Base-by-base conservation (phyloP, 2,329 filamentous ascomycete genomes). In the Paracorniculantispora psalliotae region DNA sequence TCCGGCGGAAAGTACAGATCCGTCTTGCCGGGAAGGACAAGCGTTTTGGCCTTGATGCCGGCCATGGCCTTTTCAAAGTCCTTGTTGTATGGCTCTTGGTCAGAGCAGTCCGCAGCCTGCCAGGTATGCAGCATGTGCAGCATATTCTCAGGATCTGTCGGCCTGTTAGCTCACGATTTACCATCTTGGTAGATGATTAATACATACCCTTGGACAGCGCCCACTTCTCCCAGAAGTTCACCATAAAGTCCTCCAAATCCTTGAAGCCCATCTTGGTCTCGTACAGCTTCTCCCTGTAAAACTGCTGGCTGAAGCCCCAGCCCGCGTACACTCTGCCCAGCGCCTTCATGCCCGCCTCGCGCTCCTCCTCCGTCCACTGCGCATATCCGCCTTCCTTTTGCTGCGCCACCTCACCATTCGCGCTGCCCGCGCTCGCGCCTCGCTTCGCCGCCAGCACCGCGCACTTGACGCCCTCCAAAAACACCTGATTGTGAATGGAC, bases 1-100 rank as follows among this genome's bases (percentile, higher is more conserved):
- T 92, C 89, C 0, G 89, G 88, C 15, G 90, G 88, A 64, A 94
- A 93, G 68, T 93, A 93, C 4, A 93, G 77, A 68, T 93, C 90
- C 0, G 88, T 92, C 68, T 89, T 84, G 23, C 78, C 74, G 0
- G 90, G 90, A 15, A 92, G 71, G 3, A 93, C 86, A 44, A 93
- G 72, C 0, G 83, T 85, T 65, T 85, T 90, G 1, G 89, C 86
- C 68, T 87, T 89, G 71, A 93, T 91, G 2, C 77, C 80, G 49
- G 78, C 76, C 82, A 93, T 80, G 0, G 87, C 85, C 56, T 80
- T 79, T 60, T 81, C 79, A 63, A 91, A 88, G 62, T 89, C 74
- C 1, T 83, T 85, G 60, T 86, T 80, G 63, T 89, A 92, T 3
- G 84, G 86, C 57, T 85, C 79, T 66, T 91, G 87, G 5, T 81